Evolutionary conservation across 2,329 filamentous ascomycete genomes (phyloP).

Genomic region (Neodidymelliopsis sp.): DNA sequence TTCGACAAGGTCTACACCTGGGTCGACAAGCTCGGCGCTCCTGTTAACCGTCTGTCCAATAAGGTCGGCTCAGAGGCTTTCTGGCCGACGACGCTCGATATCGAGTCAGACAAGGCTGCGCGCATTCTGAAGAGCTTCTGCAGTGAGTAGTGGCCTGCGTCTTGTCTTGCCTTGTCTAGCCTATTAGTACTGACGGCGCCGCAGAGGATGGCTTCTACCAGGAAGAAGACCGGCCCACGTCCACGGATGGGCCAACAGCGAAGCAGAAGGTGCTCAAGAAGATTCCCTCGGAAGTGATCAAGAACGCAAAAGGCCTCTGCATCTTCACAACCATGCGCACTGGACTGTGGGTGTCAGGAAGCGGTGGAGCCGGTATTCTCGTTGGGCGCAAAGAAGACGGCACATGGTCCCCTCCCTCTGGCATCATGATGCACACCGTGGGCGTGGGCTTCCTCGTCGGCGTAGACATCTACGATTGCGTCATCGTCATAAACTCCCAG

Average conservation of each 20-base stretch:
- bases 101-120: conserved; percentile 90
- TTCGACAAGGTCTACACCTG: conserved; percentile 77
- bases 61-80: conserved; percentile 83
- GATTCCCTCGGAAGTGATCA: conserved; percentile 83
- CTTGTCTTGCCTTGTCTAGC: too few relatives aligned
- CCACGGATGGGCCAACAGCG: conserved; percentile 61
- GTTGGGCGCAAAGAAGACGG: conserved; percentile 85
- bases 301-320: conserved; percentile 87
- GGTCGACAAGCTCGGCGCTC: conserved; percentile 73
- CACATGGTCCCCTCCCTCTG: conserved; percentile 89
- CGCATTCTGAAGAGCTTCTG: conserved; percentile 90
- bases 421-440: conserved; percentile 87
- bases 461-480: conserved; percentile 94
- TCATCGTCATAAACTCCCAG: conserved; percentile 89
- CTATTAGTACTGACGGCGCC: conserved; percentile 23
- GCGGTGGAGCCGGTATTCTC: conserved; percentile 86
- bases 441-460: conserved; percentile 89
- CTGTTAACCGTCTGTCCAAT: conserved; percentile 82
- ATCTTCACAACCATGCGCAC: conserved; percentile 97
- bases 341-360: conserved; percentile 89
- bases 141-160: conserved; percentile 62
- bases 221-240: conserved; percentile 57
- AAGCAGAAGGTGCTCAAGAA: conserved; percentile 76
- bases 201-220: conserved; percentile 73
- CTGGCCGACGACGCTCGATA: conserved; percentile 85